phyloP scores from a whole-genome alignment of 108 stramenopile species.

The Pseudonitzschia multistriata region DNA sequence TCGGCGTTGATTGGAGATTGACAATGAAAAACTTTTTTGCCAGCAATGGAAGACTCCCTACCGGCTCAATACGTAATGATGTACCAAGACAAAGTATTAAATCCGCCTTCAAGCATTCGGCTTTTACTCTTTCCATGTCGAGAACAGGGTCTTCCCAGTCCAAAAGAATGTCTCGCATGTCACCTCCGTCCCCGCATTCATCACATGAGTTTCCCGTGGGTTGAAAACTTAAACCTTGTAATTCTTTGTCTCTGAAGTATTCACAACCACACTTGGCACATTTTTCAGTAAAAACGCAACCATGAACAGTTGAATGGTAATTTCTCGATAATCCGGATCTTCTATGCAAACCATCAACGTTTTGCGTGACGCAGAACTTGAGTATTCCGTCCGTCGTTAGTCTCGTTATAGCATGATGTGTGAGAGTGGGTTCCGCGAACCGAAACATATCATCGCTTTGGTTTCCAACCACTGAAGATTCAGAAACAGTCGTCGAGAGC shows the following conservation, averaged over 20 bases:
- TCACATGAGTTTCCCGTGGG: constrained; percentile 73
- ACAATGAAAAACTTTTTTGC: constrained; percentile 78
- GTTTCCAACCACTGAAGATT: not conserved
- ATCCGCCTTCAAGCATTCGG: constrained; percentile 69
- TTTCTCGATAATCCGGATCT: constrained; percentile 65
- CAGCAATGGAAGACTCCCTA: constrained; percentile 61
- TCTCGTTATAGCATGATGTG: constrained; percentile 72
- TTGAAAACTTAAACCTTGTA: constrained; percentile 77
- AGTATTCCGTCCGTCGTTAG: constrained; percentile 36
- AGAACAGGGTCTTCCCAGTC: constrained; percentile 90
- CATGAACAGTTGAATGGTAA: constrained; percentile 72
- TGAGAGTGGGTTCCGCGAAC: constrained; percentile 67
- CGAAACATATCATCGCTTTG: constrained; percentile 39
- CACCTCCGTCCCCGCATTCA: constrained; percentile 40
- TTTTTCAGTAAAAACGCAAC: constrained; percentile 87
- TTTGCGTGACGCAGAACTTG: constrained; percentile 78
- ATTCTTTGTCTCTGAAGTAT: constrained; percentile 73
- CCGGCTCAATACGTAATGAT: constrained; percentile 85
- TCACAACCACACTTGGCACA: constrained; percentile 71
- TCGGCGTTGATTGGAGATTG: constrained; percentile 84
- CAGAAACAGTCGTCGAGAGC: not conserved
- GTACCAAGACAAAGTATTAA: constrained; percentile 81
- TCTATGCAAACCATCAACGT: constrained; percentile 88
- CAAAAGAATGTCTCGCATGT: constrained; percentile 72
- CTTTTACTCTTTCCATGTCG: constrained; percentile 57